phyloP scores from a whole-genome alignment of 352 stramenopile genomes.

The Phytophthora ohioensis region DNA sequence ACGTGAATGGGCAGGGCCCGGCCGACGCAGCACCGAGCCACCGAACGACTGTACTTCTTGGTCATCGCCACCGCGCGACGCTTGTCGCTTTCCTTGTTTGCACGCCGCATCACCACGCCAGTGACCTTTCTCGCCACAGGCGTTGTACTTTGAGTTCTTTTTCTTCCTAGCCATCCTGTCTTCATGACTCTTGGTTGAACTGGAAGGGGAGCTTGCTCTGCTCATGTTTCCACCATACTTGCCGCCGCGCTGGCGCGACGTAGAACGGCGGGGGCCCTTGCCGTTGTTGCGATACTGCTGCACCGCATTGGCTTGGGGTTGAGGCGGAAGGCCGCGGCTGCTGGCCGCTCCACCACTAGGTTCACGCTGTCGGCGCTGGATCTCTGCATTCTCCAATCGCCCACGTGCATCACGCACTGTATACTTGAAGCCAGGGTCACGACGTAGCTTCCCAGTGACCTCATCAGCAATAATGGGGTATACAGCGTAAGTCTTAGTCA shows the following conservation, averaged over 20 bases:
- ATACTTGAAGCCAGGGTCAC: no score
- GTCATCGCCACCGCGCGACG: neutral
- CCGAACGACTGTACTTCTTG: slow-evolving; percentile 1
- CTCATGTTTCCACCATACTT: slow-evolving; percentile 8
- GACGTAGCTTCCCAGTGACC: no score
- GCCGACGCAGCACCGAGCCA: neutral
- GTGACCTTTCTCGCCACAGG: slow-evolving; percentile 3
- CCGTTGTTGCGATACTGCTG: slow-evolving; percentile 1
- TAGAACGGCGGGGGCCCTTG: neutral
- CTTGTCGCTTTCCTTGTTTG: neutral
- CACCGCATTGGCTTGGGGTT: slow-evolving; percentile 5
- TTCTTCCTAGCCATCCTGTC: slow-evolving; percentile 3
- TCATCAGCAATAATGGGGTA: no score
- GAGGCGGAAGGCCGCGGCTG: no score
- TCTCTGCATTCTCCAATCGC: no score
- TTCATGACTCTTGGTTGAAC: neutral
- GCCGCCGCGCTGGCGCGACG: neutral
- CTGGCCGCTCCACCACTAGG: no score
- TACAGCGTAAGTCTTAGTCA: no score
- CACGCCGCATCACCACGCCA: slow-evolving; percentile 5
- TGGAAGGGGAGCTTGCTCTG: neutral
- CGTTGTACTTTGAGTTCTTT: slow-evolving; percentile 12
- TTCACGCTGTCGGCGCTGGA: no score
- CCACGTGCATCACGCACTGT: no score
- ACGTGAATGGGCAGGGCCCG: neutral